Evolutionary conservation across 164 flowering plant species (phyloP), one percentile per base, ranked within the genome.

Genomic region (Taxillus chinensis): DNA sequence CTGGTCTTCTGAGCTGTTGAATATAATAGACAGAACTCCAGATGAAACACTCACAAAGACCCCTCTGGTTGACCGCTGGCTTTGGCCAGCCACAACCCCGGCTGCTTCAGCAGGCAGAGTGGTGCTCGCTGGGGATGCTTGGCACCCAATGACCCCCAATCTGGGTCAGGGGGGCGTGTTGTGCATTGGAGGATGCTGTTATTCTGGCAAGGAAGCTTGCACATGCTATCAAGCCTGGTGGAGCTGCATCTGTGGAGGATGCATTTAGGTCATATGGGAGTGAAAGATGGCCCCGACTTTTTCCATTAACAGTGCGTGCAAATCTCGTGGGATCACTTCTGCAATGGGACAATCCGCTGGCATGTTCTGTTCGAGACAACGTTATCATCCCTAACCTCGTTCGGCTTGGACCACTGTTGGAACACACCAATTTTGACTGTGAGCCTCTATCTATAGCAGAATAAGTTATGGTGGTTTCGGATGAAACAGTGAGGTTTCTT

Each of bases 141-240:
- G 98, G 98, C 98, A 92, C 60, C 98, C 98, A 3, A 92, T 92
- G 98, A 92, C 98, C 39, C 98, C 96, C 39, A 92, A 92, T 72
- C 87, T 90, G 0, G 98, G 98, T 7, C 98, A 90, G 82, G 98
- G 98, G 96, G 17, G 98, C 86, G 37, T 90, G 98, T 59, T 86
- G 95, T 73, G 96, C 98, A 3, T 55, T 92, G 55, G 98, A 90
- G 61, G 98, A 92, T 75, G 76, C 98, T 3, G 78, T 90, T 4
- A 80, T 84, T 54, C 74, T 92, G 37, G 79, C 92, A n/a, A 78
- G 69, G 65, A 84, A 83, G 66, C 86, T 92, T 2, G 79, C 82
- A 5, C 41, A 46, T 17, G 86, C 86, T 10, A 65, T 83, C 39
- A 68, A 77, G 13, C 60, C 71, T n/a, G 70, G 67, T 53, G 52